phyloP scores from a whole-genome alignment of 1,284 basidiomycete genomes.

The Fomitiporia mediterranea region DNA sequence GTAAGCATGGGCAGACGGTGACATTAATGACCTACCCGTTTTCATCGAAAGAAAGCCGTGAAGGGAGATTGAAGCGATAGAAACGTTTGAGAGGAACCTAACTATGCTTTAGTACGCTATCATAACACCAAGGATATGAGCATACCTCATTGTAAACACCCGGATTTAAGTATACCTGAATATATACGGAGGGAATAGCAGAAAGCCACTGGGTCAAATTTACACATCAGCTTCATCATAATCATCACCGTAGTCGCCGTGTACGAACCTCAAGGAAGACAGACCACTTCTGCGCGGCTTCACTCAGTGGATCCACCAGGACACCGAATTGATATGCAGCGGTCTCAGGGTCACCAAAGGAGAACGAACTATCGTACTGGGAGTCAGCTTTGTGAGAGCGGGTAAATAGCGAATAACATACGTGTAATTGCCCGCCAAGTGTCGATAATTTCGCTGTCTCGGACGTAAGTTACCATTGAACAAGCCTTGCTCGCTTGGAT shows the following conservation, averaged over 20 bases:
- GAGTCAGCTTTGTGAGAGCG: not conserved
- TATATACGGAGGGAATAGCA: constrained; percentile 55
- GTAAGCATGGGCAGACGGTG: not conserved
- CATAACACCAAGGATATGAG: constrained; percentile 1
- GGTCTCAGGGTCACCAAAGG: constrained; percentile 59
- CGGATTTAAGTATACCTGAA: constrained; percentile 79
- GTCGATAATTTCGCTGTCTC: constrained; percentile 54
- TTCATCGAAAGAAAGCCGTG: constrained; percentile 60
- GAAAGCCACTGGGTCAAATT: constrained; percentile 45
- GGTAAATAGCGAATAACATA: constrained; percentile 33
- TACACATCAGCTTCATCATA: not conserved
- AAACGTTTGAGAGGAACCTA: constrained; percentile 92
- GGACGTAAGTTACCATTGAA: constrained; percentile 59
- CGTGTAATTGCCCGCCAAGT: constrained; percentile 61
- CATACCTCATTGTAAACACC: constrained; percentile 59
- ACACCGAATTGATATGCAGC: constrained; percentile 73
- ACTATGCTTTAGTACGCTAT: constrained; percentile 1
- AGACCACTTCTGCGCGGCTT: constrained; percentile 82
- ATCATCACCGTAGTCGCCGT: not conserved
- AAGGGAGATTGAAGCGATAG: constrained; percentile 75
- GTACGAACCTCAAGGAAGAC: constrained; percentile 65
- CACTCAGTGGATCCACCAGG: constrained; percentile 82
- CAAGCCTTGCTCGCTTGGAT: constrained; percentile 68
- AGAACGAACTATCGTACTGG: constrained; percentile 49
- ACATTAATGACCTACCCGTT: constrained; percentile 50